These are phyloP conservation scores for Articulospora tetracladia DNA, from an alignment of 495 filamentous ascomycete genomes.

Conservation along the genomic window DNA sequence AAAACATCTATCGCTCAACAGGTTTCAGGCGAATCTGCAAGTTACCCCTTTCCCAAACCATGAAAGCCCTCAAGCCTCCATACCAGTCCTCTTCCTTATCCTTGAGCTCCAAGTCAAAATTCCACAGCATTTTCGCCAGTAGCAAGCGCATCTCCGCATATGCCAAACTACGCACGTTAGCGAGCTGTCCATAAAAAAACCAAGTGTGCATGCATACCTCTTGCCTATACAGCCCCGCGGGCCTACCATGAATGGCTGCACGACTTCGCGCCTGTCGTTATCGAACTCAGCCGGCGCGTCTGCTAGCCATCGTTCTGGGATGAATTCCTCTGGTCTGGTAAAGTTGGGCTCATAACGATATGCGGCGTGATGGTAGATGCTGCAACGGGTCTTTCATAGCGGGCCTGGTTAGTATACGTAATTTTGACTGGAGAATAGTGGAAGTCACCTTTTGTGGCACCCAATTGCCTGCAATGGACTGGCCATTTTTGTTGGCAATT, in stretches of 20 bases:
- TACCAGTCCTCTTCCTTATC: conserved; percentile 6
- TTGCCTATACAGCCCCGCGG: conserved; percentile 44
- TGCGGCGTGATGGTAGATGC: conserved; percentile 4
- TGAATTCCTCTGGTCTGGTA: conserved; percentile 7
- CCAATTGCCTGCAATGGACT: conserved; percentile 5
- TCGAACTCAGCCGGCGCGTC: conserved; percentile 27
- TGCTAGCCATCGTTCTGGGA: conserved; percentile 32
- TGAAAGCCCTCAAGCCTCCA: not conserved
- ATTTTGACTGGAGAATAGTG: not conserved
- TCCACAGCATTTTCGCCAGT: conserved; percentile 46
- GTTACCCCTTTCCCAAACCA: not conserved
- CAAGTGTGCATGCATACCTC: conserved; percentile 6
- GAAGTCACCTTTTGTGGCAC: conserved; percentile 3
- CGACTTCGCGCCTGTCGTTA: conserved; percentile 29
- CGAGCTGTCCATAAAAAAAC: not conserved
- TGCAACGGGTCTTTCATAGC: not conserved
- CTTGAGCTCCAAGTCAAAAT: conserved; percentile 42
- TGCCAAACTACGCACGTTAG: conserved; percentile 31
- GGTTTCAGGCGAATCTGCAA: conserved; percentile 7
- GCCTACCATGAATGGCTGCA: conserved; percentile 44
- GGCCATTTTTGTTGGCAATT: conserved; percentile 2
- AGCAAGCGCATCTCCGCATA: conserved; percentile 50
- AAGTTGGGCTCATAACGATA: conserved; percentile 12
- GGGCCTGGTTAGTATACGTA: not conserved
- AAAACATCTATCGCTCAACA: not conserved